A percentile compares a stretch with the other conserved stretches of the same genome.
Conservation (phyloP, 345 rosid species). For the Camelina sativa region DNA sequence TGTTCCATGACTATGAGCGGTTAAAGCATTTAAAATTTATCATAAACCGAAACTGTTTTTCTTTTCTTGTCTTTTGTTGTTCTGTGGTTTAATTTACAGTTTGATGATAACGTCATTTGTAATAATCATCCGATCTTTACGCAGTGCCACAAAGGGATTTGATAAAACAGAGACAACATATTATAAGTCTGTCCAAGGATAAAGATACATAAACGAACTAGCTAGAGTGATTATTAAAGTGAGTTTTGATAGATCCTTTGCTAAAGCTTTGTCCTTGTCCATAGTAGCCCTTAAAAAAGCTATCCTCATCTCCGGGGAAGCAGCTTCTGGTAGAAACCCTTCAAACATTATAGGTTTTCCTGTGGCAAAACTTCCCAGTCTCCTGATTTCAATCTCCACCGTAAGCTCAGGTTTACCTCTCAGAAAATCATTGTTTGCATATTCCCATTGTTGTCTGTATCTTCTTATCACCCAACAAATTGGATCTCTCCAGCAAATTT, state of each 20-base stretch:
- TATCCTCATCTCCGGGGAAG: neutral
- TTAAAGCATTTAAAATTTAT: neutral
- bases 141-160: no score
- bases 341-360: no score
- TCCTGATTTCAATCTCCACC: no score
- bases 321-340: neutral
- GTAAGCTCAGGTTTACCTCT: no score
- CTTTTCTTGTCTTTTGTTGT: conserved; percentile 1
- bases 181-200: neutral
- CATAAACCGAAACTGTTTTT: neutral
- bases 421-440: no score
- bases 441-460: no score
- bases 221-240: neutral
- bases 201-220: neutral
- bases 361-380: no score
- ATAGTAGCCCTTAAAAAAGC: no score
- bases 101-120: neutral
- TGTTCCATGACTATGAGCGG: neutral
- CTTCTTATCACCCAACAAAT: no score
- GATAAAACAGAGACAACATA: neutral
- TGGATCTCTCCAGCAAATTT: no score
- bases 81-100: neutral
- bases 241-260: neutral
- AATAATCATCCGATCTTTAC: no score
- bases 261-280: neutral